Evolutionary conservation across 108 stramenopile genomes (phyloP).

Genomic region (Nannochloropsis gaditana): DNA sequence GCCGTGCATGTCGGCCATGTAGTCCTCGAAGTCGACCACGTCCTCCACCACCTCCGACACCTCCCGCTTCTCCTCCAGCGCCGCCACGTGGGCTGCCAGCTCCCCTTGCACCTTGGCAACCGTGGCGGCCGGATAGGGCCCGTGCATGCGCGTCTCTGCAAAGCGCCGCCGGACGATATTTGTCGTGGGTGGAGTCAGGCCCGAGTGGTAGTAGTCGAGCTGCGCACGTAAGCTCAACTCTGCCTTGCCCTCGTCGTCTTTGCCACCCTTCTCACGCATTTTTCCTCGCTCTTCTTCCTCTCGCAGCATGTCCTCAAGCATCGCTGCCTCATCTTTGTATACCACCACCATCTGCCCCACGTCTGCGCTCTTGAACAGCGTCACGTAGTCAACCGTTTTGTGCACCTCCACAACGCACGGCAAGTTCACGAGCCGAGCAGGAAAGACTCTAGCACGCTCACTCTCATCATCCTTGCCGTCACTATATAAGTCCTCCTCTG

Average conservation of each 20-base stretch:
- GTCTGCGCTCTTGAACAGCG: slow-evolving; percentile 78
- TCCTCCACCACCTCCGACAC: slow-evolving; percentile 11
- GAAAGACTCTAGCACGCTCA: slow-evolving; percentile 59
- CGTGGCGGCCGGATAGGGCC: not conserved
- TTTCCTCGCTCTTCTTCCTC: slow-evolving; percentile 62
- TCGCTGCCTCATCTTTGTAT: slow-evolving; percentile 63
- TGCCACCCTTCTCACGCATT: slow-evolving; percentile 1
- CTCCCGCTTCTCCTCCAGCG: slow-evolving; percentile 16
- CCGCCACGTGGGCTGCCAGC: not conserved
- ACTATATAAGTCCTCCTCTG: not conserved
- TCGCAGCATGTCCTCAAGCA: slow-evolving; percentile 49
- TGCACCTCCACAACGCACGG: slow-evolving; percentile 85
- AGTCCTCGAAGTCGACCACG: not conserved
- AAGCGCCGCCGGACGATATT: slow-evolving; percentile 73
- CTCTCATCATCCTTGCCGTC: not conserved
- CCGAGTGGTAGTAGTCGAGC: slow-evolving; percentile 71
- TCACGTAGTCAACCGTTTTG: slow-evolving; percentile 81
- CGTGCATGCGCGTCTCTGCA: slow-evolving; percentile 49
- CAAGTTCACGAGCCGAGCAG: slow-evolving; percentile 79
- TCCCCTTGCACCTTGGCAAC: not conserved
- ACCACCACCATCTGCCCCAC: slow-evolving; percentile 86
- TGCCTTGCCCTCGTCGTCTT: slow-evolving; percentile 57
- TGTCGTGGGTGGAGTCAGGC: slow-evolving; percentile 74
- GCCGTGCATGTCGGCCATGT: not conserved
- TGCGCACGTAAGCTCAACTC: slow-evolving; percentile 49